Base-by-base conservation (phyloP, 345 rosid genomes). In the Geranium brycei region DNA sequence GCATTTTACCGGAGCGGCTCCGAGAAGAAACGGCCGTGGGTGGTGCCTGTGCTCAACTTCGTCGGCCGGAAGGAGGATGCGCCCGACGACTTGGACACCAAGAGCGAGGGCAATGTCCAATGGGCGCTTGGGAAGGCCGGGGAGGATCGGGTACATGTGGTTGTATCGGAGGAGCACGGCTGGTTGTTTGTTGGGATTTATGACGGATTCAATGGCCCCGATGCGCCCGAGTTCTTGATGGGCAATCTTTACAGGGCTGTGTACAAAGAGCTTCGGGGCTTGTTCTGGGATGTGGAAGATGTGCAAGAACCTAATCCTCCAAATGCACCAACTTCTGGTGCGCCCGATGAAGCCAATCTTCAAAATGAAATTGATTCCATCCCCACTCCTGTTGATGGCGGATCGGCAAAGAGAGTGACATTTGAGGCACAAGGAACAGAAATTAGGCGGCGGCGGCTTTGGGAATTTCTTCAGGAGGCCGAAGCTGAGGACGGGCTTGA, bases 41-140 rank as follows among this genome's bases (percentile, higher is more conserved):
- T 92, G 73, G 96, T 92, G n/a, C 98, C 97, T 59, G 95, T 92
- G 69, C 75, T 82, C 71, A 87, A 83, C 77, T 87, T 91, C 69
- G 90, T 75, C 57, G 83, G 76, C 59, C 74, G 81, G 72, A 86
- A 67, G 60, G 89, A 86, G 59, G 81, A 69, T 58, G 58, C 17
- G 14, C 31, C 59, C 3, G 64, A 72, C 15, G 78, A 60, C 19
- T 76, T 66, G 62, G 73, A 65, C 35, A 76, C 61, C 47, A 41
- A 62, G 31, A 31, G 58, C 17, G 47, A 57, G 17, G 5, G 75
- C 69, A 83, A 84, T 72, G 88, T 92, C 59, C 93, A 92, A 77
- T 92, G 98, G 98, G 98, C 98, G 64, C 72, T 87, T 73, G 98
- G 93, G 23, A 92, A 92, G 77, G 97, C 98, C 0, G 98, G 98